Evolutionary conservation across 495 filamentous ascomycete genomes (phyloP).

Genomic region (Friedmanniomyces endolithicus): DNA sequence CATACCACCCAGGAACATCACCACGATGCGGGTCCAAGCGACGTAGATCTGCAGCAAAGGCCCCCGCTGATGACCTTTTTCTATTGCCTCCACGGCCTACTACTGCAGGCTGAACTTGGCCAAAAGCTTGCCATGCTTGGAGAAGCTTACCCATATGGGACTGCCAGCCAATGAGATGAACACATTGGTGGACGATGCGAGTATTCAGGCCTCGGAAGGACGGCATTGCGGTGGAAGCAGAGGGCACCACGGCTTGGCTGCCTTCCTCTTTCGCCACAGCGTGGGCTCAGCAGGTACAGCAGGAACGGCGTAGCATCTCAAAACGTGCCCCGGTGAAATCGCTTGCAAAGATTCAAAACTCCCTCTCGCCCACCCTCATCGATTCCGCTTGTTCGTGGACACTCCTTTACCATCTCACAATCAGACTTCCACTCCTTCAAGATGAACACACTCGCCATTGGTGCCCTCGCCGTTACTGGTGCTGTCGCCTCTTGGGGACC

Average conservation of each 20-base stretch:
- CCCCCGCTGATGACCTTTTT: not conserved
- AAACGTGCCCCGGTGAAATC: not conserved
- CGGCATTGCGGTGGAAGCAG: not conserved
- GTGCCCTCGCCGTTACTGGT: conserved; percentile 12
- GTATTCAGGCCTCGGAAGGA: not conserved
- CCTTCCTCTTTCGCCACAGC: conserved; percentile 1
- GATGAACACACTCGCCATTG: conserved; percentile 8
- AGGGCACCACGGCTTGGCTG: not conserved
- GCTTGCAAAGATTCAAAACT: too few species aligned
- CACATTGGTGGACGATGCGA: not conserved
- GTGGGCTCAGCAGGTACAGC: not conserved
- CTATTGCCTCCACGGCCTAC: not conserved
- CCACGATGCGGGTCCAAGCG: not conserved
- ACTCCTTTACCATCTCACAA: not conserved
- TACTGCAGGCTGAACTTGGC: not conserved
- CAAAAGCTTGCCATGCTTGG: not conserved
- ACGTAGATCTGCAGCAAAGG: not conserved
- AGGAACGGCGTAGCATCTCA: not conserved
- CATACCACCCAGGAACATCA: not conserved
- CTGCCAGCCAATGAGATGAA: not conserved
- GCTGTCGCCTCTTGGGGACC: not conserved
- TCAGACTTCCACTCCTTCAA: not conserved
- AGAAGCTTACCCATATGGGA: not conserved
- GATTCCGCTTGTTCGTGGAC: not conserved
- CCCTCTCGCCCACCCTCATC: too few species aligned